Base-by-base conservation (phyloP, 2,329 filamentous ascomycete species). In the Nigrospora osmanthi region DNA sequence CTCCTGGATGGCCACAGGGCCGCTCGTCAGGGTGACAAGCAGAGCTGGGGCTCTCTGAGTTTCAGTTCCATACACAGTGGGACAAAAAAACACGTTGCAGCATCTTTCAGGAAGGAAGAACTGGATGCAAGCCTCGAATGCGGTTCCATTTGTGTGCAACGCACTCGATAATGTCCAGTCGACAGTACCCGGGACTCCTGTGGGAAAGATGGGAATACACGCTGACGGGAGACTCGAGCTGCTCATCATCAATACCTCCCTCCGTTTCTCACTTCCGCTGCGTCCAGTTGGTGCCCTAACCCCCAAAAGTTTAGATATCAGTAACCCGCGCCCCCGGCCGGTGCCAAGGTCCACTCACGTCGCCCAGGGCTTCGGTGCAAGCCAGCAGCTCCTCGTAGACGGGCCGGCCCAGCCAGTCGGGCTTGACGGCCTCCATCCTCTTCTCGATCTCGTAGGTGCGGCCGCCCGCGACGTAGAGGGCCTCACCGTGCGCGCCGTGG, bases 381-480 rank as follows among this genome's bases (percentile, higher is more conserved):
- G 15, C 23, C 12, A 34, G 13, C 11, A 35, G 13, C 1, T 42
- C 43, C 4, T 31, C 33, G n/a, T 45, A 40, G 12, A 42, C 4
- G 5, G 15, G 4, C 11, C 17, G 13, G 3, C 43, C 43, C 9
- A 45, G 38, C 38, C 43, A 45, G 2, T 32, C 12, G 7, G 38
- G 19, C n/a, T 40, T 40, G 11, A 42, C 30, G 9, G 13, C 12
- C n/a, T 34, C 19, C 11, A 41, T 13, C 10, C 19, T 16, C 38
- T 45, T 45, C 37, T 45, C 43, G 23, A 45, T 40, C 43, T 45
- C 43, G 23, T 45, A 45, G 7, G 38, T 32, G 32, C 19, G 28
- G 11, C 16, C 16, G 3, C 38, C 43, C 17, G 38, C n/a, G 38
- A 45, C 43, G 38, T 41, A 41, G 31, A 35, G 30, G 32, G 38